Base-by-base conservation (phyloP, 1,284 basidiomycete species). In the Ceratobasidium sp. region DNA sequence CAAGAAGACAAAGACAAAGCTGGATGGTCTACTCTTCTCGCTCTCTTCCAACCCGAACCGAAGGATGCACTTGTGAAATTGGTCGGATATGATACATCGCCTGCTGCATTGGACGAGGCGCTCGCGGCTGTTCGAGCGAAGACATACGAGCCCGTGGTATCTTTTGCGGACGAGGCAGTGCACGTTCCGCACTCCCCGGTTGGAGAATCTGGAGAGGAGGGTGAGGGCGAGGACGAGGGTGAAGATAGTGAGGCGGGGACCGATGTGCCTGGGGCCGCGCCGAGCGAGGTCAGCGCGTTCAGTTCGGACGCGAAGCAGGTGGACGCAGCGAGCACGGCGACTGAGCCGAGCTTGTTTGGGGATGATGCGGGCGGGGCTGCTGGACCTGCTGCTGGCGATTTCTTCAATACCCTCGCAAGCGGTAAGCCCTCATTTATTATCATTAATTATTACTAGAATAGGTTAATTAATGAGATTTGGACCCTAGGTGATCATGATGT, bases 31-130 rank as follows among this genome's bases (percentile, higher is more conserved):
- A 93, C 96, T 2, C 84, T 98, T 24, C 84, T 93, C 75, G 95
- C 95, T 75, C 85, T 99, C 41, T 99, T 98, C 89, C 90, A 90
- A 77, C 91, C 96, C 0, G 89, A 97, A 82, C 95, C 94, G 17
- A 87, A 94, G 75, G 94, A 97, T 47, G 96, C 99, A 82, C 87
- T 99, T 14, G 91, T 99, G 59, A 92, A 92, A 0, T 85, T 99
- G 0, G 89, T 99, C 29, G 97, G 97, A 0, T 99, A 67, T 50
- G 64, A 73, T 17, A 72, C 75, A 31, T 67, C 59, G 17, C 64
- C 67, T 33, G 54, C 63, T 24, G 62, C 81, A 9, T 81, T 82
- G 4, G 87, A 88, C 66, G 84, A 83, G 44, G 84, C 84, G 22
- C 80, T 84, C 2, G 80, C 82, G 22, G 79, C 77, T 14, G 75